phyloP scores from a whole-genome alignment of 768 basidiomycete species.

The Candolleomyces aberdarensis region DNA sequence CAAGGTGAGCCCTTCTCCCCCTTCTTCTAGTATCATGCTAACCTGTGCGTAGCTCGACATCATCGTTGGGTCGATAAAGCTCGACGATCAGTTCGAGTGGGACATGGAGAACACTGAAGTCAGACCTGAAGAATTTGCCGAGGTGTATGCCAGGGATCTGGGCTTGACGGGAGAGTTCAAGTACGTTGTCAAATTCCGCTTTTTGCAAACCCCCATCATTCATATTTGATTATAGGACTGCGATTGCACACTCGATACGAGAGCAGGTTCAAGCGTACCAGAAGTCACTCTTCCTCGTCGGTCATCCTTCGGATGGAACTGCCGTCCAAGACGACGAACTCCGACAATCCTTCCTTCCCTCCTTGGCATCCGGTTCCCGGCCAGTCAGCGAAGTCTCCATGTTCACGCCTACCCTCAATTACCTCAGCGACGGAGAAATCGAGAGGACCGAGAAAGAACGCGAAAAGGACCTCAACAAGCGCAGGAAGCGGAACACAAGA shows the following conservation, averaged over 20 bases:
- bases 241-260: conserved; percentile 91
- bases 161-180: conserved; percentile 91
- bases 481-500: conserved; percentile 81
- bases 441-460: conserved; percentile 88
- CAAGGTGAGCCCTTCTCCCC: conserved; percentile 56
- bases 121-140: conserved; percentile 91
- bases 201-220: conserved; percentile 3
- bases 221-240: conserved; percentile 59
- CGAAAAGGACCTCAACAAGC: conserved; percentile 87
- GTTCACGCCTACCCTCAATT: conserved; percentile 88
- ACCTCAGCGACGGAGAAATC: conserved; percentile 85
- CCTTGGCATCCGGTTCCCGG: conserved; percentile 67
- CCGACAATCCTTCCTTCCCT: conserved; percentile 82
- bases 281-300: conserved; percentile 87
- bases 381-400: conserved; percentile 72
- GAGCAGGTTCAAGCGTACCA: conserved; percentile 93
- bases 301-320: conserved; percentile 80
- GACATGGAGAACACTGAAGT: conserved; percentile 79
- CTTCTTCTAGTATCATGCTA: background rate
- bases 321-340: conserved; percentile 87
- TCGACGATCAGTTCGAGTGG: conserved; percentile 98
- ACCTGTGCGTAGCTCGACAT: conserved; percentile 74
- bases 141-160: conserved; percentile 79
- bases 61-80: conserved; percentile 87
- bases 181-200: conserved; percentile 41